A percentile compares a stretch with the other conserved stretches of the same genome.
These are phyloP conservation scores for Gaertneriomyces sp. DNA, from an alignment of 192 early-diverging fungal genomes.

Conservation along the genomic window DNA sequence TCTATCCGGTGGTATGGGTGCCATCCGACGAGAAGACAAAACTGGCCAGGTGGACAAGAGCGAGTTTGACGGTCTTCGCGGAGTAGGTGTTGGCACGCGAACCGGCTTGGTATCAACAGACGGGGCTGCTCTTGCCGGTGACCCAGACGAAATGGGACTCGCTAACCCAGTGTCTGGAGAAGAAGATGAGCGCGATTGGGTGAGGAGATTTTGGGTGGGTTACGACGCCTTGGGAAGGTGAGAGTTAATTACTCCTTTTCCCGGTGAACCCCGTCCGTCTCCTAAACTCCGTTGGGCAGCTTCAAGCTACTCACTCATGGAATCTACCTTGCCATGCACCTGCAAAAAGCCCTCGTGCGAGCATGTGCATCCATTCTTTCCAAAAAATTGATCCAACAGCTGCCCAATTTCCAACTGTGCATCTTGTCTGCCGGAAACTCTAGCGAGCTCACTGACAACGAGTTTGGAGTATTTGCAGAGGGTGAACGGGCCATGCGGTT, in stretches of 20 bases:
- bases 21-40: too few species aligned
- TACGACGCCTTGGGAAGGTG: constrained; percentile 77
- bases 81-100: constrained; percentile 44
- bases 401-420: constrained; percentile 68
- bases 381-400: constrained; percentile 69
- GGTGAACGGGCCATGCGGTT: constrained; percentile 46
- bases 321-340: constrained; percentile 67
- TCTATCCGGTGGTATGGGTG: too few species aligned
- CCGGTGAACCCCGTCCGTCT: neutral
- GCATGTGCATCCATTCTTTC: constrained; percentile 78
- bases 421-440: neutral
- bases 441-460: constrained; percentile 29
- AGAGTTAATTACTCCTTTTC: too few species aligned
- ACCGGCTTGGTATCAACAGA: constrained; percentile 23
- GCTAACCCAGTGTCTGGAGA: constrained; percentile 11
- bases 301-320: constrained; percentile 60
- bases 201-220: constrained; percentile 80
- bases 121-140: constrained; percentile 31
- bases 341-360: constrained; percentile 73
- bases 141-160: constrained; percentile 7
- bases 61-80: constrained; percentile 21
- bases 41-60: too few species aligned
- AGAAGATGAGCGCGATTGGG: constrained; percentile 50
- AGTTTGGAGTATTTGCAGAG: constrained; percentile 41
- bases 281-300: constrained; percentile 21